Percentiles rank a stretch among this genome's conserved stretches.
phyloP scores from a whole-genome alignment of 148 eudicot species.

The Talinum fruticosum region DNA sequence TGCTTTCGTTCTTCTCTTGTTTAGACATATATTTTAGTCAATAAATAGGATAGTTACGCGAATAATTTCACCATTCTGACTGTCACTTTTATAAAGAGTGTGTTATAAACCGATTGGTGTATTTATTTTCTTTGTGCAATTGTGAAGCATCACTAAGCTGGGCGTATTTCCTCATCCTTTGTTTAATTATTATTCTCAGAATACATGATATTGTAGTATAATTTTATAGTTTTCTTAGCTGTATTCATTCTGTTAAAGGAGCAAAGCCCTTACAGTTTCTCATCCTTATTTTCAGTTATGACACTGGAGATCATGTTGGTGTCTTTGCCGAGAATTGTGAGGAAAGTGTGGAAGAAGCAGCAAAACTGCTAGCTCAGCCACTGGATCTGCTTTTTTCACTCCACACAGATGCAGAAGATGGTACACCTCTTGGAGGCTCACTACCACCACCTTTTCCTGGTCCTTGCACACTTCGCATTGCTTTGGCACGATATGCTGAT shows the following conservation, averaged over 20 bases:
- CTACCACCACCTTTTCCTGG: conserved; percentile 86
- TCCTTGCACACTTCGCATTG: conserved; percentile 70
- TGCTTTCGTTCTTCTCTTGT: too few relatives aligned
- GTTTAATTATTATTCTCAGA: too few relatives aligned
- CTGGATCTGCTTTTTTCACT: conserved; percentile 60
- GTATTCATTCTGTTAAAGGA: not conserved
- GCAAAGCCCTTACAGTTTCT: not conserved
- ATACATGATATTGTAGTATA: not conserved
- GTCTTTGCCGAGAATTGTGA: conserved; percentile 71
- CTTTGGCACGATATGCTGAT: conserved; percentile 77
- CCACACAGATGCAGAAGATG: conserved; percentile 70
- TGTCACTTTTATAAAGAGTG: too few relatives aligned
- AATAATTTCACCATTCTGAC: too few relatives aligned
- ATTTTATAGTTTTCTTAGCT: too few relatives aligned
- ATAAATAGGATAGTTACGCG: too few relatives aligned
- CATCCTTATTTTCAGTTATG: conserved; percentile 54
- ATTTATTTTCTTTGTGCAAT: too few relatives aligned
- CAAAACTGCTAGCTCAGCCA: conserved; percentile 56
- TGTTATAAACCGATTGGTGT: too few relatives aligned
- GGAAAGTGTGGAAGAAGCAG: conserved; percentile 81
- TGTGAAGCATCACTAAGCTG: too few relatives aligned
- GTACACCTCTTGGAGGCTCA: conserved; percentile 69
- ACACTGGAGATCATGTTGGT: conserved; percentile 90
- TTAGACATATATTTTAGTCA: too few relatives aligned
- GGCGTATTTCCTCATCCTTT: too few relatives aligned